Base-by-base conservation (phyloP, 768 basidiomycete species). In the Suillus paluster region DNA sequence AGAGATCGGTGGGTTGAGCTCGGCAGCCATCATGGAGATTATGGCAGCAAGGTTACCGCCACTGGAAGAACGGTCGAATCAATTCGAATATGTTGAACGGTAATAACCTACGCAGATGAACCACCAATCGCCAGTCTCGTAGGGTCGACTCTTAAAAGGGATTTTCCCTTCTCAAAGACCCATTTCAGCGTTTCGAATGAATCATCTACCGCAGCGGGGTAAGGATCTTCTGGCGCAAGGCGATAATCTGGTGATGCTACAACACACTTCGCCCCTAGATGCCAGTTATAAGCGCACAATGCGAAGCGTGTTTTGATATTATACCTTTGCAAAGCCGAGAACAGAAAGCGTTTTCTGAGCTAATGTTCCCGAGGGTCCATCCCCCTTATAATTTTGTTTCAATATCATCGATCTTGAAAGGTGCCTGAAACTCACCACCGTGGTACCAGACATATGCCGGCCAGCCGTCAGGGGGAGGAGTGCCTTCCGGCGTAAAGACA, bases 381-480 rank as follows among this genome's bases (percentile, higher is more conserved):
- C 91, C 91, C 45, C 91, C 90, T 88, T 25, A 39, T 39, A 27
- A 25, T 1, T 25, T 19, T 27, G 23, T 17, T 55, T 55, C 38
- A 55, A 27, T 39, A 12, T 41, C 17, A 1, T 19, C 23, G 38
- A 54, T 39, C 38, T 55, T 39, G 23, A 39, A 39, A 55, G 3
- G 25, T 57, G 23, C 21, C 9, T 33, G 33, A 30, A 36, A 60
- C 80, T 59, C 63, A 84, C 90, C 90, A 57, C 91, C 91, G 64
- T 91, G 91, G 70, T 87, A 90, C 80, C 83, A 92, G 48, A 90
- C 80, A 63, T 91, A 84, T 2, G 86, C 82, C 0, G 89, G 89
- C 90, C 90, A 91, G 19, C 90, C 90, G 0, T 71, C 72, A 2
- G 67, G 69, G 0, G 89, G 88, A 0, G 77, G 67, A 50, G 82